Evolutionary conservation across 495 filamentous ascomycete species (phyloP).

Genomic region (Mycothermus thermophilus): DNA sequence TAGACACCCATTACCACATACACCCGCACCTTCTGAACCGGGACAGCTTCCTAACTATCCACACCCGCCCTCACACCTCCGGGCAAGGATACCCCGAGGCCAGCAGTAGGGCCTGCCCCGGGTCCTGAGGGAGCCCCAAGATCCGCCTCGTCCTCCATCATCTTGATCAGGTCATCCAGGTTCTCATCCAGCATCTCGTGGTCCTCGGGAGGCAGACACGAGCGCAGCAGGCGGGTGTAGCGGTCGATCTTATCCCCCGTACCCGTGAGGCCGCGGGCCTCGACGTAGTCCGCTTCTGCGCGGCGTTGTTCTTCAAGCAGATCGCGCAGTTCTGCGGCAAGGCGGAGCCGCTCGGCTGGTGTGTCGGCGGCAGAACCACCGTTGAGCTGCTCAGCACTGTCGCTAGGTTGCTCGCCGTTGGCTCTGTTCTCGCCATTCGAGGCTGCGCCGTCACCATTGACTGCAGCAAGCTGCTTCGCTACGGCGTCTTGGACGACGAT

Average conservation of each 20-base stretch:
- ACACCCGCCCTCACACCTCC: too few relatives aligned
- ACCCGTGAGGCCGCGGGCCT: constrained; percentile 30
- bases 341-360: constrained; percentile 22
- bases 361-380: constrained; percentile 9
- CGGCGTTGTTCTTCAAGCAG: constrained; percentile 25
- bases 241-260: constrained; percentile 36
- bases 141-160: constrained; percentile 41
- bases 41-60: too few relatives aligned
- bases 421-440: neutral
- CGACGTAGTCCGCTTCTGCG: constrained; percentile 33
- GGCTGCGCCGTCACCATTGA: constrained; percentile 20
- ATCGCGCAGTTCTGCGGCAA: constrained; percentile 26
- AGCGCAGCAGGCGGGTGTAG: constrained; percentile 31
- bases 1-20: too few relatives aligned
- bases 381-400: neutral
- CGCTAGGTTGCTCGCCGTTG: neutral
- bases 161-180: constrained; percentile 34
- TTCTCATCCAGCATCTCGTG: constrained; percentile 34
- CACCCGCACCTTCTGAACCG: too few relatives aligned
- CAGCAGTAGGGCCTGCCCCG: too few relatives aligned
- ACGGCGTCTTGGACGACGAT: constrained; percentile 24
- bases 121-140: too few relatives aligned
- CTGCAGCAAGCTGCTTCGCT: constrained; percentile 18
- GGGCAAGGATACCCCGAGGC: too few relatives aligned
- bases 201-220: constrained; percentile 32